phyloP scores from a whole-genome alignment of 2,329 filamentous ascomycete genomes.

The Cryoendolithus antarcticus region DNA sequence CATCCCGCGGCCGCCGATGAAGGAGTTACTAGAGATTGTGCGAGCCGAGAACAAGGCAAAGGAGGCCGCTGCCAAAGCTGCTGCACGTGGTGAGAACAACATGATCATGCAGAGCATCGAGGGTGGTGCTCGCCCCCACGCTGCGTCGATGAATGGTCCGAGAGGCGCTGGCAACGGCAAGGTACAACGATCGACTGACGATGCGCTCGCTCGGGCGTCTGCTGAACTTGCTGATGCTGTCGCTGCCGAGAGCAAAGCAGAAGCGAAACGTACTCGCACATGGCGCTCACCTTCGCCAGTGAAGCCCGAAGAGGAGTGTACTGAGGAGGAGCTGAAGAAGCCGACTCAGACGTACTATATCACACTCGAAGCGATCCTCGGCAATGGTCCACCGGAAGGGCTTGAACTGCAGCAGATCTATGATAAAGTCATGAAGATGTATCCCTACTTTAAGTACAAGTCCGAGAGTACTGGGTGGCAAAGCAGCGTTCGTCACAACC shows the following conservation, averaged over 20 bases:
- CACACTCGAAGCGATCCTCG: conserved; percentile 50
- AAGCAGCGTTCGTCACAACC: conserved; percentile 53
- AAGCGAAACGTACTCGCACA: conserved; percentile 34
- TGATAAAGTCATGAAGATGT: conserved; percentile 49
- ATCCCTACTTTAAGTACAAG: conserved; percentile 51
- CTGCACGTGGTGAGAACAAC: conserved; percentile 9
- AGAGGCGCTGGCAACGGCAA: conserved; percentile 3
- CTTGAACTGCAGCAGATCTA: conserved; percentile 57
- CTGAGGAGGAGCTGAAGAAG: conserved; percentile 62
- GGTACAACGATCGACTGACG: conserved; percentile 4
- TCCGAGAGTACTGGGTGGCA: conserved; percentile 52
- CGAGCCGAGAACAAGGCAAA: conserved; percentile 24
- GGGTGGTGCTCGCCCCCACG: conserved; percentile 1
- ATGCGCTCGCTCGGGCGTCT: not conserved
- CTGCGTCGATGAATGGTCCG: not conserved
- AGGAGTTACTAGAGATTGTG: conserved; percentile 21
- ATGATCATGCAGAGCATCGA: conserved; percentile 17
- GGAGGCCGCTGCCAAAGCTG: conserved; percentile 18
- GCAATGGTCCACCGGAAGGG: conserved; percentile 40
- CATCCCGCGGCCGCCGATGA: conserved; percentile 16
- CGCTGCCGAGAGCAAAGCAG: conserved; percentile 2
- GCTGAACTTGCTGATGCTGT: not conserved
- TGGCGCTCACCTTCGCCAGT: conserved; percentile 49
- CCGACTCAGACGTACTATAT: conserved; percentile 51
- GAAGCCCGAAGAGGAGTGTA: conserved; percentile 52